Conservation (phyloP, 805 yeast species). For the Yarrowia phangngaensis region DNA sequence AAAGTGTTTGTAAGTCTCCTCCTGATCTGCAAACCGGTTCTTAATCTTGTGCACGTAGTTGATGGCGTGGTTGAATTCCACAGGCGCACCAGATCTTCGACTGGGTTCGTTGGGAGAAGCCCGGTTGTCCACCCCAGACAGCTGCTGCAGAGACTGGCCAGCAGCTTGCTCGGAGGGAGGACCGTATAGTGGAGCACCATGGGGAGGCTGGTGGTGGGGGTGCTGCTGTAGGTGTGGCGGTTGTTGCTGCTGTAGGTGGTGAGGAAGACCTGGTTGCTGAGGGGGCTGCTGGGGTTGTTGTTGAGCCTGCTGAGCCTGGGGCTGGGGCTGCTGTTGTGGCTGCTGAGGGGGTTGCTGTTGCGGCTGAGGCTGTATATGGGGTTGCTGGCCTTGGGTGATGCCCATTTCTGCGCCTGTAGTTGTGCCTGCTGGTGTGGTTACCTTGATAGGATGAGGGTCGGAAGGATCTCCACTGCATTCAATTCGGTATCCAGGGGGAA, state of each 20-base stretch:
- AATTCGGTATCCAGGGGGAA: conserved; percentile 92
- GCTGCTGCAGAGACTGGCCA: conserved; percentile 37
- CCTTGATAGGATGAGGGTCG: conserved; percentile 88
- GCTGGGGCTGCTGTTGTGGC: conserved; percentile 31
- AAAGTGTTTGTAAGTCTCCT: conserved; percentile 92
- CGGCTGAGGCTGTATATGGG: conserved; percentile 38
- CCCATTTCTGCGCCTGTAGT: conserved; percentile 47
- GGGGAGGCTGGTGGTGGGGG: conserved; percentile 20
- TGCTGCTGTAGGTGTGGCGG: conserved; percentile 22
- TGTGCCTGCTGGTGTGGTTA: conserved; percentile 93
- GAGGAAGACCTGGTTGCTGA: conserved; percentile 29
- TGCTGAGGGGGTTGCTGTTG: conserved; percentile 30
- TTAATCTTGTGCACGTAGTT: conserved; percentile 94
- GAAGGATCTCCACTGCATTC: conserved; percentile 86
- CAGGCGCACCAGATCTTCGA: conserved; percentile 52
- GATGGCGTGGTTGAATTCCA: conserved; percentile 95
- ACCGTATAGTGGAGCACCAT: conserved; percentile 20
- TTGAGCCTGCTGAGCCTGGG: no score
- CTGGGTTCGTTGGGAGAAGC: conserved; percentile 30
- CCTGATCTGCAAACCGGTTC: conserved; percentile 86
- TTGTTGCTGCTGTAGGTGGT: conserved; percentile 30
- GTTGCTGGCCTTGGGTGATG: conserved; percentile 31
- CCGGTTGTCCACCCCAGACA: conserved; percentile 44
- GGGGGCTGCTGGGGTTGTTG: conserved; percentile 30
- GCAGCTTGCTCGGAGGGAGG: conserved; percentile 29